Conservation (phyloP, 805 yeast species). For the Priceomyces melissophilus region DNA sequence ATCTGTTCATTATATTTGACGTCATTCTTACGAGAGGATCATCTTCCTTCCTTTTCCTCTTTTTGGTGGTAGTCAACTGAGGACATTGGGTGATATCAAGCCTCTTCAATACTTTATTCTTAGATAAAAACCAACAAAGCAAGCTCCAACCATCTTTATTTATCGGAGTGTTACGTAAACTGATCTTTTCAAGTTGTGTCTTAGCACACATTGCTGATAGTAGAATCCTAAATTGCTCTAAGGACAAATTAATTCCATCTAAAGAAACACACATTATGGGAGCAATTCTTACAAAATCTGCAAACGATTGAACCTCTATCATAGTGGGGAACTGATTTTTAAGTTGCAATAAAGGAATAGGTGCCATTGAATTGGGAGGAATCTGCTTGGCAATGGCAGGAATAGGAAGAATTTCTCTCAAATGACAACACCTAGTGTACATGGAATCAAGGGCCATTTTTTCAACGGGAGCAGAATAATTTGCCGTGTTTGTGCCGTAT, state of each 20-base stretch:
- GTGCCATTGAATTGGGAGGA: slow-evolving; percentile 72
- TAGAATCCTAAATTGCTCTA: slow-evolving; percentile 74
- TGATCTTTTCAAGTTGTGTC: slow-evolving; percentile 63
- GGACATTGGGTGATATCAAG: slow-evolving; percentile 74
- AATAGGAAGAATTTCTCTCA: slow-evolving; percentile 86
- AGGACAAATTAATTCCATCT: slow-evolving; percentile 73
- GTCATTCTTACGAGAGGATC: slow-evolving; percentile 38
- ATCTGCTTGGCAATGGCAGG: slow-evolving; percentile 76
- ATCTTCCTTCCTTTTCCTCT: slow-evolving; percentile 33
- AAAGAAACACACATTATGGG: slow-evolving; percentile 73
- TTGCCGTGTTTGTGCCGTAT: slow-evolving; percentile 2
- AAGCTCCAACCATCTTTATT: slow-evolving; percentile 73
- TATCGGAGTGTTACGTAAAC: slow-evolving; percentile 75
- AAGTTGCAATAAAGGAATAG: slow-evolving; percentile 66
- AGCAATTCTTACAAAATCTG: slow-evolving; percentile 83
- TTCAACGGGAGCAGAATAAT: slow-evolving; percentile 32
- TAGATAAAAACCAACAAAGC: slow-evolving; percentile 69
- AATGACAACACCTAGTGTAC: slow-evolving; percentile 89
- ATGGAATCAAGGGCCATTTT: slow-evolving; percentile 63
- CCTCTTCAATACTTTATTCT: slow-evolving; percentile 54
- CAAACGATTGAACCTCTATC: slow-evolving; percentile 82
- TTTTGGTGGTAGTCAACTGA: slow-evolving; percentile 41
- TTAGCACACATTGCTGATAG: slow-evolving; percentile 68
- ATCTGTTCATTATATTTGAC: slow-evolving; percentile 52
- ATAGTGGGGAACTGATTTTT: slow-evolving; percentile 87